phyloP scores from a whole-genome alignment of 140 eudicot species.

The Senecio squalidus region DNA sequence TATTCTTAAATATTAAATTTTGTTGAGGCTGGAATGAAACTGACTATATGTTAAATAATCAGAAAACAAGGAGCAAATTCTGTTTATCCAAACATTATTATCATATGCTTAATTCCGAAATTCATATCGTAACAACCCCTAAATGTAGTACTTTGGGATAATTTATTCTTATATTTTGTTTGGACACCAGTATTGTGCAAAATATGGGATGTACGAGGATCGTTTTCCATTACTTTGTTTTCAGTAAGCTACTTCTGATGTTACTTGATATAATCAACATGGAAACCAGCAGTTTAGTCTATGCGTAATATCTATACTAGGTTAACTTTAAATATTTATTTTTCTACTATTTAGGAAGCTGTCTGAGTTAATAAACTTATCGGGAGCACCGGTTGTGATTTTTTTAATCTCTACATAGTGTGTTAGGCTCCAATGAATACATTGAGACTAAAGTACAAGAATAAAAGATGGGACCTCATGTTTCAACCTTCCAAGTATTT shows the following conservation, averaged over 20 bases:
- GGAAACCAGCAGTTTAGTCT: background rate
- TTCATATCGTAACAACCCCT: background rate
- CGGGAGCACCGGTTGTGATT: slow-evolving; percentile 9
- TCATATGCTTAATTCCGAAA: background rate
- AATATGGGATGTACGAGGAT: background rate
- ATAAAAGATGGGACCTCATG: slow-evolving; percentile 49
- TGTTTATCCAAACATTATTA: background rate
- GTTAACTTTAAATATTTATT: background rate
- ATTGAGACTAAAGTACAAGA: slow-evolving; percentile 50
- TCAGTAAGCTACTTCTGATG: background rate
- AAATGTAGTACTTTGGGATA: background rate
- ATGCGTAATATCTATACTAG: background rate
- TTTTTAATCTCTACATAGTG: slow-evolving; percentile 1
- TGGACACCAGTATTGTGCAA: background rate
- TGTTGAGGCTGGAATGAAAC: background rate
- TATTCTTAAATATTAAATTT: background rate
- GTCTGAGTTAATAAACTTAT: background rate
- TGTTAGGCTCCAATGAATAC: slow-evolving; percentile 55
- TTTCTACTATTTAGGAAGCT: slow-evolving; percentile 6
- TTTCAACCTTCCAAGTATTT: slow-evolving; percentile 50
- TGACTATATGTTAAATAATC: background rate
- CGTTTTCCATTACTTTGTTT: background rate
- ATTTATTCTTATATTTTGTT: background rate
- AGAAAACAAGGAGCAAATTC: background rate
- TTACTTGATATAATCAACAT: slow-evolving; percentile 2